phyloP scores from a whole-genome alignment of 257 asterid species.

The Coffea eugenioides region DNA sequence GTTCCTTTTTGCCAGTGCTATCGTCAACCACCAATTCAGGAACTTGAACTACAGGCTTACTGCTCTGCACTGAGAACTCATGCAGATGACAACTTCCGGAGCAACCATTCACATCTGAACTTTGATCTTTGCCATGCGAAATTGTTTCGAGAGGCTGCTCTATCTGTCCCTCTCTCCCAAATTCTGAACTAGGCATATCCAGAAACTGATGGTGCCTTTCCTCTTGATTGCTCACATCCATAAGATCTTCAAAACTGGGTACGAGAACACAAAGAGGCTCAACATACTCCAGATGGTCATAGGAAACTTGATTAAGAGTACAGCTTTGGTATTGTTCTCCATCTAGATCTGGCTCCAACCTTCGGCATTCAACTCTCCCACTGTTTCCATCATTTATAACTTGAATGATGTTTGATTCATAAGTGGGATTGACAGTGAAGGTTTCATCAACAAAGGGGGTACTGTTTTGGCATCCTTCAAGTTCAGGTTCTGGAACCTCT shows the following conservation, averaged over 20 bases:
- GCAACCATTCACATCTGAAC: conserved; percentile 24
- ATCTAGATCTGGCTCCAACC: conserved; percentile 12
- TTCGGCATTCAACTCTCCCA: conserved; percentile 11
- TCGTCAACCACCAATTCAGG: conserved; percentile 24
- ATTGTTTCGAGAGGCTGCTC: conserved; percentile 14
- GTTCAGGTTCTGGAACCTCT: conserved; percentile 46
- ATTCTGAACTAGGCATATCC: conserved; percentile 33
- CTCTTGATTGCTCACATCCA: conserved; percentile 28
- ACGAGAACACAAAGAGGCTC: conserved; percentile 27
- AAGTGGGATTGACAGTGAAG: conserved; percentile 8
- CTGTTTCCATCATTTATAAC: conserved; percentile 12
- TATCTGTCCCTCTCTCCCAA: conserved; percentile 20
- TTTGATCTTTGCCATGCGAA: conserved; percentile 29
- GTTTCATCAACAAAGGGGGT: conserved; percentile 19
- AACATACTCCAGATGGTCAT: conserved; percentile 40
- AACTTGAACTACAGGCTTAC: conserved; percentile 30
- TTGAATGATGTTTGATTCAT: neutral
- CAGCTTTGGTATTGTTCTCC: conserved; percentile 31
- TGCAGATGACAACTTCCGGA: conserved; percentile 25
- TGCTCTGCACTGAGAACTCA: conserved; percentile 31
- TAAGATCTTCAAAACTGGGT: conserved; percentile 26
- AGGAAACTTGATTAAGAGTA: conserved; percentile 35
- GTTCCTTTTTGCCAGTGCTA: conserved; percentile 16
- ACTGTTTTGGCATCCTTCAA: conserved; percentile 23
- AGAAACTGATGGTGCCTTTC: conserved; percentile 21